A percentile compares a stretch with the other conserved stretches of the same genome.
These are phyloP conservation scores for Excoecaria cochinchinensis DNA, from an alignment of 345 rosid genomes.

Conservation along the genomic window DNA sequence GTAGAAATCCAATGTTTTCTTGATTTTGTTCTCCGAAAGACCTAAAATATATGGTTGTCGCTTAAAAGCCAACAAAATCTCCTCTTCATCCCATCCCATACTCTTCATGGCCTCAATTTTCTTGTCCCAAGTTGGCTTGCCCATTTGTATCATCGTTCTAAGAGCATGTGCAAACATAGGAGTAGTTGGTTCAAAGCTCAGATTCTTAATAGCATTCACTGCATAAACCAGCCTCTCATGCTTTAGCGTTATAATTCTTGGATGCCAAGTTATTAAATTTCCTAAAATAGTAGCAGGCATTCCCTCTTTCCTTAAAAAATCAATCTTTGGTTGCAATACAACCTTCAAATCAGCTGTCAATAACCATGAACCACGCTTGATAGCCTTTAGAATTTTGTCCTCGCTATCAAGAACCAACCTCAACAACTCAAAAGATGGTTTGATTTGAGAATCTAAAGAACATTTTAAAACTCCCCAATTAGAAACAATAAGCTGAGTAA, in stretches of 20 bases:
- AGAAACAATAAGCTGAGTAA: slow-evolving; percentile 15
- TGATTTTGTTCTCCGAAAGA: slow-evolving; percentile 23
- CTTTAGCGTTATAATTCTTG: slow-evolving; percentile 3
- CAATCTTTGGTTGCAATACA: slow-evolving; percentile 21
- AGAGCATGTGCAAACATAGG: slow-evolving; percentile 21
- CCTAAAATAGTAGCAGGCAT: slow-evolving; percentile 3
- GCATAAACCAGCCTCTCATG: slow-evolving; percentile 13
- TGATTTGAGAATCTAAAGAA: slow-evolving; percentile 18
- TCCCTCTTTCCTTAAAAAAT: slow-evolving; percentile 24
- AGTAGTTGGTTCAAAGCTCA: slow-evolving; percentile 20
- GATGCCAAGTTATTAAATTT: slow-evolving; percentile 5
- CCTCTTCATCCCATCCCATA: slow-evolving; percentile 32
- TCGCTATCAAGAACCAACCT: slow-evolving; percentile 3
- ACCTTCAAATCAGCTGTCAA: slow-evolving; percentile 6
- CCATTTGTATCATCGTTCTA: slow-evolving; percentile 9
- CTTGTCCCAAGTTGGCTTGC: slow-evolving; percentile 15
- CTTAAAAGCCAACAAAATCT: slow-evolving; percentile 20
- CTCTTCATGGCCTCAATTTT: slow-evolving; percentile 28
- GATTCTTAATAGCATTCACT: slow-evolving; percentile 12
- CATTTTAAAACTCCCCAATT: slow-evolving; percentile 11
- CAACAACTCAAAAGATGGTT: slow-evolving; percentile 25
- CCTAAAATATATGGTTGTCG: slow-evolving; percentile 4
- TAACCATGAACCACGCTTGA: slow-evolving; percentile 23
- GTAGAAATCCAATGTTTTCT: slow-evolving; percentile 26
- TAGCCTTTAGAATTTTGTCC: slow-evolving; percentile 8